Percentiles rank a stretch among this genome's conserved stretches.
Evolutionary conservation across 2,329 filamentous ascomycete species (phyloP).

Genomic region (Thelonectria olida): DNA sequence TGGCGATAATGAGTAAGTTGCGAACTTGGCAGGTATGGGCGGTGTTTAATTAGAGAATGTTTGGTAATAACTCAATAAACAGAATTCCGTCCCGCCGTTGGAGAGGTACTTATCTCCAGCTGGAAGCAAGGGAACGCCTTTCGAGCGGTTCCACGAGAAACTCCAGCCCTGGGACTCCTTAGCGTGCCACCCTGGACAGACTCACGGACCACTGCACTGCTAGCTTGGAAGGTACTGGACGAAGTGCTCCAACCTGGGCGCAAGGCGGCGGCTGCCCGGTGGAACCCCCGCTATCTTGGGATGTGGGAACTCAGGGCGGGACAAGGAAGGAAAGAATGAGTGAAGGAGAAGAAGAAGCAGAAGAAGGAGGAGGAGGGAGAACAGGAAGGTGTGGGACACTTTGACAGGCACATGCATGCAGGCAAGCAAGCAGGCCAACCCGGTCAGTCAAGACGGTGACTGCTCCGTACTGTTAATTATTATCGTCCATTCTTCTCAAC

Average conservation of each 20-base stretch:
- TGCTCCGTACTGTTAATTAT: too few species aligned
- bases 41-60: background rate
- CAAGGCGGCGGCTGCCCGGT: constrained; percentile 17
- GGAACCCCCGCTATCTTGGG: constrained; percentile 15
- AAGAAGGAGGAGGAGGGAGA: background rate
- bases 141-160: background rate
- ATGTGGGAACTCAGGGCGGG: constrained; percentile 20
- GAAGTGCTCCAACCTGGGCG: constrained; percentile 27
- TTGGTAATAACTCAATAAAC: background rate
- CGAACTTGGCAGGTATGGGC: too few species aligned
- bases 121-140: too few species aligned
- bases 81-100: too few species aligned
- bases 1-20: background rate
- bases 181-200: constrained; percentile 25
- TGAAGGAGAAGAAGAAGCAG: background rate
- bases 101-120: too few species aligned
- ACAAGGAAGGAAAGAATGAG: constrained; percentile 1
- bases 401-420: too few species aligned
- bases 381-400: background rate
- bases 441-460: background rate
- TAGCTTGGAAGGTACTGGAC: constrained; percentile 9
- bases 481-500: too few species aligned
- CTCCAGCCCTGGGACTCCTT: background rate
- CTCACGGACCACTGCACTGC: constrained; percentile 35
- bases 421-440: background rate